These are phyloP conservation scores for Phytophthora chlamydospora DNA, from an alignment of 352 stramenopile species.

Conservation along the genomic window DNA sequence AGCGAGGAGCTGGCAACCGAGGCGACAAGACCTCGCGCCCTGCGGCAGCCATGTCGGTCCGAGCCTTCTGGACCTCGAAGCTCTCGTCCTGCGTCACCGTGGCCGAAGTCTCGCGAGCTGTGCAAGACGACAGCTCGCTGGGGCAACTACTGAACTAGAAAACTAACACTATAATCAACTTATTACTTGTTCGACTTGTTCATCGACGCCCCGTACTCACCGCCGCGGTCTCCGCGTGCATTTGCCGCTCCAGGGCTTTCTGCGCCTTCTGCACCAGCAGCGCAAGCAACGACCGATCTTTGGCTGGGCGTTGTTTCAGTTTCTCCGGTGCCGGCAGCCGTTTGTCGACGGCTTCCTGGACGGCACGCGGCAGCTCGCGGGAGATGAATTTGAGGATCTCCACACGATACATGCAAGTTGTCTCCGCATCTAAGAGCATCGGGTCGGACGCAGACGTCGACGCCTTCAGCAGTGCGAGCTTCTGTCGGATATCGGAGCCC, in stretches of 20 bases:
- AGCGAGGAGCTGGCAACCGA: slow-evolving; percentile 29
- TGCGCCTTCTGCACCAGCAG: slow-evolving; percentile 83
- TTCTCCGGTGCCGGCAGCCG: slow-evolving; percentile 59
- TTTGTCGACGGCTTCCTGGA: slow-evolving; percentile 76
- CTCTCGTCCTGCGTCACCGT: slow-evolving; percentile 59
- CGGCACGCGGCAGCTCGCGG: slow-evolving; percentile 73
- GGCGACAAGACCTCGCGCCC: slow-evolving; percentile 21
- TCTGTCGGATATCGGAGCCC: slow-evolving; percentile 65
- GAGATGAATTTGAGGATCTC: slow-evolving; percentile 89
- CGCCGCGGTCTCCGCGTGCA: slow-evolving; percentile 62
- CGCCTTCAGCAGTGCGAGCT: slow-evolving; percentile 56
- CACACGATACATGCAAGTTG: slow-evolving; percentile 81
- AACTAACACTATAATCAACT: slow-evolving; percentile 34
- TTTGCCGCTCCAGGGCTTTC: slow-evolving; percentile 69
- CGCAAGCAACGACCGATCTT: slow-evolving; percentile 74
- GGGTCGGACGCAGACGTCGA: slow-evolving; percentile 26
- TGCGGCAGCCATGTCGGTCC: slow-evolving; percentile 22
- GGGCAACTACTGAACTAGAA: slow-evolving; percentile 18
- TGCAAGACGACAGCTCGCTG: slow-evolving; percentile 62
- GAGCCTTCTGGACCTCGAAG: slow-evolving; percentile 53
- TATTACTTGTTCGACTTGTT: slow-evolving; percentile 28
- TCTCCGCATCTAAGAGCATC: slow-evolving; percentile 59
- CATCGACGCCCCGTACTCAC: slow-evolving; percentile 23
- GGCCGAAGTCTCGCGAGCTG: slow-evolving; percentile 43
- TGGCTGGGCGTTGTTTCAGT: slow-evolving; percentile 51